Evolutionary conservation across 257 asterid species (phyloP).

Genomic region (Capsicum chinense): DNA sequence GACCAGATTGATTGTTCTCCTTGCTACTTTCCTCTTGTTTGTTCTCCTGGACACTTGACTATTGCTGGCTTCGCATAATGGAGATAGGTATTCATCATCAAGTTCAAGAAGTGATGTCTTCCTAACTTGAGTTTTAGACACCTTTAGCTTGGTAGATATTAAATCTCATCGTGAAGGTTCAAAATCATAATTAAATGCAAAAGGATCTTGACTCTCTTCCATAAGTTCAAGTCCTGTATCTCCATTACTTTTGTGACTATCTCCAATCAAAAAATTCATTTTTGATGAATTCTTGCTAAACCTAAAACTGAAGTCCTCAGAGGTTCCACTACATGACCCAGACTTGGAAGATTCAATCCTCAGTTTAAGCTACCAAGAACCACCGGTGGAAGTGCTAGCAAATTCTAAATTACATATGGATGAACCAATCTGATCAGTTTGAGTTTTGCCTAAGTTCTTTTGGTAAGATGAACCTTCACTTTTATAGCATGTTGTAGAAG

Average conservation of each 20-base stretch:
- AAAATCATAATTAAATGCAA: conserved; percentile 67
- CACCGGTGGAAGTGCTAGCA: conserved; percentile 38
- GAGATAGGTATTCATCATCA: conserved; percentile 41
- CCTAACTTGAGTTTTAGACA: conserved; percentile 42
- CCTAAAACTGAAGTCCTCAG: conserved; percentile 38
- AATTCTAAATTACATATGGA: conserved; percentile 46
- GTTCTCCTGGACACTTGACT: conserved; percentile 41
- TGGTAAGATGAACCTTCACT: conserved; percentile 49
- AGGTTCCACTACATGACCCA: conserved; percentile 64
- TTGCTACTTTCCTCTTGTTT: conserved; percentile 49
- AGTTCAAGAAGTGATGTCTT: conserved; percentile 35
- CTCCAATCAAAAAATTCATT: conserved; percentile 37
- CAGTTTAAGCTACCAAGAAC: conserved; percentile 57
- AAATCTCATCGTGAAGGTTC: conserved; percentile 86
- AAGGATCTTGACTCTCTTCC: conserved; percentile 73
- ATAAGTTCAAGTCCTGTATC: conserved; percentile 38
- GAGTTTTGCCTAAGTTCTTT: conserved; percentile 46
- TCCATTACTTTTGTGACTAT: conserved; percentile 36
- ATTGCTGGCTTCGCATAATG: conserved; percentile 48
- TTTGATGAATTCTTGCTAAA: conserved; percentile 40
- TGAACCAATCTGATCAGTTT: conserved; percentile 38
- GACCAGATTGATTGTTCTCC: conserved; percentile 38
- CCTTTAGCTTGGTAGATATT: conserved; percentile 52
- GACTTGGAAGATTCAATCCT: conserved; percentile 59
- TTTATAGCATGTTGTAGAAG: conserved; percentile 45